These are phyloP conservation scores for Sporothrix schenckii DNA, from an alignment of 2,329 filamentous ascomycete genomes.

Conservation along the genomic window DNA sequence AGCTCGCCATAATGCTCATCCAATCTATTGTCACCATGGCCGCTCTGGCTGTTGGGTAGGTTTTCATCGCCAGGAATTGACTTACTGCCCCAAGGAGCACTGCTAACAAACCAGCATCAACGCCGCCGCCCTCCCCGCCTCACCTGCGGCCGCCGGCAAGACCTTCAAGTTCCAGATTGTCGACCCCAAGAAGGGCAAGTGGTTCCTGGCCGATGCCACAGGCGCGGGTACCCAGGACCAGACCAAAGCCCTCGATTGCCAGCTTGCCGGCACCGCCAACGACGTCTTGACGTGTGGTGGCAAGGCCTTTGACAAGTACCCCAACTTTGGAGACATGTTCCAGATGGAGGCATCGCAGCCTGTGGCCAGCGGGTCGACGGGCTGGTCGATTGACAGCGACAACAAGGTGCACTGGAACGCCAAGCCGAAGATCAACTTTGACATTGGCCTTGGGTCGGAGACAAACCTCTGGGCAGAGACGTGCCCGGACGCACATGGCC, in stretches of 20 bases:
- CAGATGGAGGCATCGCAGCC: slow-evolving; percentile 31
- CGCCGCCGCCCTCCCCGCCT: slow-evolving; percentile 31
- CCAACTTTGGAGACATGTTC: slow-evolving; percentile 35
- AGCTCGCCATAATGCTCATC: neutral
- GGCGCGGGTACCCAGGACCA: slow-evolving; percentile 33
- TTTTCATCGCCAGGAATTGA: neutral
- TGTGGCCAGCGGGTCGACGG: slow-evolving; percentile 23
- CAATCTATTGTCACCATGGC: neutral
- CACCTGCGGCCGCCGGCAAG: slow-evolving; percentile 26
- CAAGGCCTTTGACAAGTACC: slow-evolving; percentile 35
- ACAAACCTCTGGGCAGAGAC: slow-evolving; percentile 36
- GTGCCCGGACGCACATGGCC: slow-evolving; percentile 35
- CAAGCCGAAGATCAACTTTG: slow-evolving; percentile 36
- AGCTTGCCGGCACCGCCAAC: slow-evolving; percentile 24
- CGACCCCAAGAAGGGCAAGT: slow-evolving; percentile 37
- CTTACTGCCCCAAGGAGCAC: neutral
- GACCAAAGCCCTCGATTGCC: slow-evolving; percentile 35
- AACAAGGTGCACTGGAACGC: slow-evolving; percentile 35
- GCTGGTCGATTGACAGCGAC: slow-evolving; percentile 36
- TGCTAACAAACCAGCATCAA: slow-evolving; percentile 32
- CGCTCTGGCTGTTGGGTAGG: slow-evolving; percentile 2
- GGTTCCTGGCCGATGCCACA: slow-evolving; percentile 32
- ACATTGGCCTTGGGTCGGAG: slow-evolving; percentile 30
- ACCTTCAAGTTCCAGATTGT: slow-evolving; percentile 36
- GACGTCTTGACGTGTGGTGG: slow-evolving; percentile 37